Percentiles rank a stretch among this genome's conserved stretches.
Conservation (phyloP, 2,329 filamentous ascomycete species). For the Emmonsiellopsis sp. region DNA sequence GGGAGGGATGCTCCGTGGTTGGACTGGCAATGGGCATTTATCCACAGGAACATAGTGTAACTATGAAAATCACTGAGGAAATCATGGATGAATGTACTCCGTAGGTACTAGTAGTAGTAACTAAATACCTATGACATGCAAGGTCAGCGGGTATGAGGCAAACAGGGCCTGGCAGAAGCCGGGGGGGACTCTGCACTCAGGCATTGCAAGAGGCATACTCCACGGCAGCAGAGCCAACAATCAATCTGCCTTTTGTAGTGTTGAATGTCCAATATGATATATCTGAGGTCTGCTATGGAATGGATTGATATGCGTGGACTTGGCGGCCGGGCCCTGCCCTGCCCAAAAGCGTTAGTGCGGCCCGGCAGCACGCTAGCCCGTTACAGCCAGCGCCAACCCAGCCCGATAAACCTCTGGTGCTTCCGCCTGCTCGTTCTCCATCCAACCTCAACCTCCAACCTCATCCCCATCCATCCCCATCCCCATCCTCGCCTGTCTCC, state of each 20-base stretch:
- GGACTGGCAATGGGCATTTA: no score
- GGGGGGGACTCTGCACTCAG: background rate
- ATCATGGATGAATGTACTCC: constrained; percentile 1
- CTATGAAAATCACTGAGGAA: background rate
- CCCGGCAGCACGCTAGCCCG: background rate
- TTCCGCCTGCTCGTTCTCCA: constrained; percentile 11
- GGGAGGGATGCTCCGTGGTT: background rate
- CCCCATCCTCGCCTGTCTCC: no score
- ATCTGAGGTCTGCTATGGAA: no score
- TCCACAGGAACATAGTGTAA: no score
- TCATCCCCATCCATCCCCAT: background rate
- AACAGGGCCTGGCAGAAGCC: background rate
- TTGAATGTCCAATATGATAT: no score
- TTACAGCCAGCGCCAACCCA: background rate
- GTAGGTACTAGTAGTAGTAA: no score
- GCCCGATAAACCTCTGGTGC: constrained; percentile 10
- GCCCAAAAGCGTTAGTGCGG: background rate
- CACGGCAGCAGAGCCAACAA: no score
- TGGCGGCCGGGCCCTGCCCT: background rate
- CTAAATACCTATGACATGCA: background rate
- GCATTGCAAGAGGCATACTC: no score
- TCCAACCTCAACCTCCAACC: constrained; percentile 5
- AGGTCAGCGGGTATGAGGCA: background rate
- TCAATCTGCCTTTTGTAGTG: no score
- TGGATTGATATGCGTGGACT: no score